A percentile compares a stretch with the other conserved stretches of the same genome.
Evolutionary conservation across 192 early-diverging fungal species (phyloP).

Genomic region (Gamsiella multidivaricata): DNA sequence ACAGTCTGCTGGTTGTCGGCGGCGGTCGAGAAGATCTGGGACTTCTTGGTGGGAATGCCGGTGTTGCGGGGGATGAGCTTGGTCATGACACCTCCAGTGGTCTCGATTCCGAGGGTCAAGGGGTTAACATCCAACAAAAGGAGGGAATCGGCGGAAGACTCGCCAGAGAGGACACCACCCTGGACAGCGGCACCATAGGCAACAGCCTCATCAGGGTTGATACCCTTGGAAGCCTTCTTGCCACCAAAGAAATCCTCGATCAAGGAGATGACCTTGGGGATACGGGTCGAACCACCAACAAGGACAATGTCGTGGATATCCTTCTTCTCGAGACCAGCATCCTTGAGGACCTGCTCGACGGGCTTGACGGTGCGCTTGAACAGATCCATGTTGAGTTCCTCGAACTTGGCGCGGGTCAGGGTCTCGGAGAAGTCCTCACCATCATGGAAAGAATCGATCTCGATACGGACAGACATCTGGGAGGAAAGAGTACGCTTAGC

Average conservation of each 20-base stretch:
- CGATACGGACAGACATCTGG: conserved; percentile 91
- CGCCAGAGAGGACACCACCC: conserved; percentile 89
- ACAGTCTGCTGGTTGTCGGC: conserved; percentile 97
- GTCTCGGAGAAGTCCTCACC: conserved; percentile 93
- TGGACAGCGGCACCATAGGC: conserved; percentile 98
- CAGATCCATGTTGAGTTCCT: conserved; percentile 92
- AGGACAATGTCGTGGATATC: conserved; percentile 97
- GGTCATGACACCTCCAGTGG: conserved; percentile 97
- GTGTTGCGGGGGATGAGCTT: conserved; percentile 95
- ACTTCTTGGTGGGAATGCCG: conserved; percentile 96
- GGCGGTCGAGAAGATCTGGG: conserved; percentile 97
- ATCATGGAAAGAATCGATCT: conserved; percentile 92
- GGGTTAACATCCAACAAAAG: conserved; percentile 95
- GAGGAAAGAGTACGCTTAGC: conserved; percentile 97
- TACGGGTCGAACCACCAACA: conserved; percentile 98
- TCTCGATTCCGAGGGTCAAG: conserved; percentile 97
- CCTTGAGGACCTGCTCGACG: conserved; percentile 94
- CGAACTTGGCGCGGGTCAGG: conserved; percentile 96
- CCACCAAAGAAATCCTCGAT: conserved; percentile 96
- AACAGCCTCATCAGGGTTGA: conserved; percentile 99
- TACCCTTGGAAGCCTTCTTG: conserved; percentile 96
- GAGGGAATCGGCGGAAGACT: conserved; percentile 70
- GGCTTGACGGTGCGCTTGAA: conserved; percentile 95
- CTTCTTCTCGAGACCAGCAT: conserved; percentile 84
- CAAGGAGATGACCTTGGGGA: conserved; percentile 95